Evolutionary conservation across 2,329 filamentous ascomycete species (phyloP), one percentile per base, ranked within the genome.

Genomic region (Emmonsiellopsis sp.): DNA sequence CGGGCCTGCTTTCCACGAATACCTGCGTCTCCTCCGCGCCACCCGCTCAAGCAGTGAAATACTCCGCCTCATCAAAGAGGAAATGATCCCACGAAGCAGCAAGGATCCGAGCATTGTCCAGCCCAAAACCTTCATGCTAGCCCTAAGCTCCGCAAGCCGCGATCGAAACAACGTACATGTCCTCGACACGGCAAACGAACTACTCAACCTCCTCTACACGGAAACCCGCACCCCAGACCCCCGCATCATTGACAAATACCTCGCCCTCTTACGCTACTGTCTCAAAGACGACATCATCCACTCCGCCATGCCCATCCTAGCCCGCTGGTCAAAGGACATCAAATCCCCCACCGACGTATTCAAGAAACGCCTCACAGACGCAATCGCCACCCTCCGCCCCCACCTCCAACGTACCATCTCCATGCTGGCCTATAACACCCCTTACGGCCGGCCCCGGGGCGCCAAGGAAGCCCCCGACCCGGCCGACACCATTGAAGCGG

Each of bases 151-250:
- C 5, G 95, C 90, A 67, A 72, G 82, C 27, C 80, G 85, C 53
- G 89, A 96, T 73, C 85, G 83, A 63, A 83, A 84, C 53, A 95
- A 94, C 66, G 75, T 68, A n/a, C 79, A 84, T 51, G 80, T 81
- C 21, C 79, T 95, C 58, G 69, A 74, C 2, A 77, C 86, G 58
- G 86, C 87, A 4, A 81, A 75, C 49, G 68, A 74, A 49, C 74
- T 95, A 31, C 14, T 48, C 17, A 11, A 32, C 5, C 71, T 95
- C 33, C 74, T 83, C 51, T 65, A 80, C 49, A 90, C 91, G 85
- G 53, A 60, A 32, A 51, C 60, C 34, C 56, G 14, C 55, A 66
- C 33, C 46, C 63, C 11, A 54, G 69, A 8, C 64, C 69, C 58
- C 63, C 11, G 59, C 61, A 36, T 61, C 63, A 8, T 49, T 71